These are phyloP conservation scores for Testicularia cyperi DNA, from an alignment of 1,284 basidiomycete genomes.

Conservation along the genomic window DNA sequence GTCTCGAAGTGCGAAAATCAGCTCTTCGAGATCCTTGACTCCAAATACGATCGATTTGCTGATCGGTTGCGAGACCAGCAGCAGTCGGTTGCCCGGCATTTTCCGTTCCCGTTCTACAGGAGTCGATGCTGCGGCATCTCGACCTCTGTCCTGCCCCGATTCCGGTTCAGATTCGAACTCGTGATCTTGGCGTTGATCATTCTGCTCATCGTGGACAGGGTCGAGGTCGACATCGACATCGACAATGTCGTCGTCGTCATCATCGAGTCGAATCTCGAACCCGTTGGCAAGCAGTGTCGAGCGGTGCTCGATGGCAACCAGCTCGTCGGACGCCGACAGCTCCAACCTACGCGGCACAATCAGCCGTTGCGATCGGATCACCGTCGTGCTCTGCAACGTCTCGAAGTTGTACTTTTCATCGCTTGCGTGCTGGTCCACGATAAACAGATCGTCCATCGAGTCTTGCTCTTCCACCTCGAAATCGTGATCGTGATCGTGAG, in stretches of 20 bases:
- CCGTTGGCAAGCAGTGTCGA: slow-evolving; percentile 81
- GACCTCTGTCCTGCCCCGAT: too few species aligned
- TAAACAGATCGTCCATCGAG: slow-evolving; percentile 69
- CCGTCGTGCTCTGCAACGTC: slow-evolving; percentile 80
- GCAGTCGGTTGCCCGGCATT: slow-evolving; percentile 66
- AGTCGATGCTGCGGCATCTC: too few species aligned
- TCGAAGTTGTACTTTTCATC: slow-evolving; percentile 99
- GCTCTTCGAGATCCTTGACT: slow-evolving; percentile 83
- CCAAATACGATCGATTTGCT: slow-evolving; percentile 86
- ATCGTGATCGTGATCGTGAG: slow-evolving; percentile 3
- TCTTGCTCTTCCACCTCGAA: neutral
- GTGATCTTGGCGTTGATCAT: too few species aligned
- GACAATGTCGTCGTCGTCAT: too few species aligned
- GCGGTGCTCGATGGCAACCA: slow-evolving; percentile 82
- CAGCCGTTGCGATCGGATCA: slow-evolving; percentile 81
- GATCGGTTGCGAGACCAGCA: slow-evolving; percentile 79
- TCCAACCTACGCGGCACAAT: slow-evolving; percentile 78
- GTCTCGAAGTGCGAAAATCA: slow-evolving; percentile 81
- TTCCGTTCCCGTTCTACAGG: too few species aligned
- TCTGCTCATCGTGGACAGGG: too few species aligned
- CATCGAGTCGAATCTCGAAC: slow-evolving; percentile 70
- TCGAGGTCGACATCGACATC: too few species aligned
- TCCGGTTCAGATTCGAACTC: too few species aligned
- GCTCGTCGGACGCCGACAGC: slow-evolving; percentile 84
- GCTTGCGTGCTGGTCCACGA: slow-evolving; percentile 73